phyloP scores from a whole-genome alignment of 1,284 basidiomycete genomes.

The Polyporus tsugae region DNA sequence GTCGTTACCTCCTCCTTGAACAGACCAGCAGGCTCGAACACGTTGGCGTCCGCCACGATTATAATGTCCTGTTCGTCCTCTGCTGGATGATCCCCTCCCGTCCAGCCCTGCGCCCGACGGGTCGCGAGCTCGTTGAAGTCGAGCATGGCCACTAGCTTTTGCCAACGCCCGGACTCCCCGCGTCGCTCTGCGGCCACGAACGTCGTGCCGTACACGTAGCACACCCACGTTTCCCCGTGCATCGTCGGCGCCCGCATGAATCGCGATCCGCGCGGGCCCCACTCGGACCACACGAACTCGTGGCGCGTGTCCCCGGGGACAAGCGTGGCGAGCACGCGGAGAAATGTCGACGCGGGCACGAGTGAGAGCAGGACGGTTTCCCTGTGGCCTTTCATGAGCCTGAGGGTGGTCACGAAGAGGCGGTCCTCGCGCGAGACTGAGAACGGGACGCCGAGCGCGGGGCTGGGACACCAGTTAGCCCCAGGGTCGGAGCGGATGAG shows the following conservation, averaged over 20 bases:
- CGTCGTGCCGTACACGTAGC: conserved; percentile 63
- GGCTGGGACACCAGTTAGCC: conserved; percentile 50
- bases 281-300: conserved; percentile 57
- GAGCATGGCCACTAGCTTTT: conserved; percentile 40
- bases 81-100: no score
- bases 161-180: not conserved
- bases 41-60: conserved; percentile 31
- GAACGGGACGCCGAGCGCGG: conserved; percentile 54
- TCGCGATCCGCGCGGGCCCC: conserved; percentile 60
- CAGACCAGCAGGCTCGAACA: conserved; percentile 29
- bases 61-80: not conserved
- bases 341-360: conserved; percentile 55
- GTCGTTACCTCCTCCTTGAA: conserved; percentile 53
- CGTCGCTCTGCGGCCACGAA: conserved; percentile 43
- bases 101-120: conserved; percentile 32
- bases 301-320: conserved; percentile 32
- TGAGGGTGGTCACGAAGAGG: conserved; percentile 57
- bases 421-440: conserved; percentile 52
- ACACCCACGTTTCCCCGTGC: conserved; percentile 60
- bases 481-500: conserved; percentile 67
- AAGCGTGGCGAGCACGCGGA: conserved; percentile 43
- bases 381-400: conserved; percentile 39
- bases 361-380: conserved; percentile 50
- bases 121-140: conserved; percentile 62
- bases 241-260: conserved; percentile 44